Percentiles rank a stretch among this genome's conserved stretches.
These are phyloP conservation scores for Mucor irregularis DNA, from an alignment of 371 early-diverging fungal species.

Conservation along the genomic window DNA sequence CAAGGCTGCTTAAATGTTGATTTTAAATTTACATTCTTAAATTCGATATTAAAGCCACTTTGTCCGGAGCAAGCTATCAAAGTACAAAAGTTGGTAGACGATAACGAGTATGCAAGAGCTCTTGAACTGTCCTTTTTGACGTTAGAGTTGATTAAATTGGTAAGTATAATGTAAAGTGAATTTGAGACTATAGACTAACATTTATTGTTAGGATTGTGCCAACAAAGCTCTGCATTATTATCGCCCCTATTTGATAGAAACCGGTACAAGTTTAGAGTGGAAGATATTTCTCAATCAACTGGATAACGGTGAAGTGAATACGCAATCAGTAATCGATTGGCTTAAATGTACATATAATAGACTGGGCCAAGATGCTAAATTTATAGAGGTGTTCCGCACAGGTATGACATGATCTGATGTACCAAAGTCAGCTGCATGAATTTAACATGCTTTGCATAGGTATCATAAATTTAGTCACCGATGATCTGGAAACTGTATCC, in stretches of 20 bases:
- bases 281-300: slow-evolving; percentile 60
- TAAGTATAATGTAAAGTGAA: slow-evolving; percentile 18
- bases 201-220: slow-evolving; percentile 18
- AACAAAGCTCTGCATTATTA: slow-evolving; percentile 30
- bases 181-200: background rate
- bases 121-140: slow-evolving; percentile 66
- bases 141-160: slow-evolving; percentile 75
- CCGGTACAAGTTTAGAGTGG: slow-evolving; percentile 57
- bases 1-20: slow-evolving; percentile 53
- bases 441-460: slow-evolving; percentile 17
- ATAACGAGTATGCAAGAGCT: slow-evolving; percentile 50
- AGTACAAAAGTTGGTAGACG: slow-evolving; percentile 18
- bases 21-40: slow-evolving; percentile 55
- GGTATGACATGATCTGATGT: no score
- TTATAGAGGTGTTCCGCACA: slow-evolving; percentile 27
- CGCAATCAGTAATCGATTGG: slow-evolving; percentile 39
- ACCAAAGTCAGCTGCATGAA: no score
- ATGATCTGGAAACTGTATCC: slow-evolving; percentile 8
- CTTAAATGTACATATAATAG: slow-evolving; percentile 33
- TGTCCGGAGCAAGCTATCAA: slow-evolving; percentile 38
- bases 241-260: slow-evolving; percentile 21
- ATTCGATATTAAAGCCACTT: slow-evolving; percentile 55
- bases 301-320: slow-evolving; percentile 28
- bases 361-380: slow-evolving; percentile 22
- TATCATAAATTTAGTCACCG: slow-evolving; percentile 23